phyloP scores from a whole-genome alignment of 1,284 basidiomycete species.

The Cryptococcus deneoformans region DNA sequence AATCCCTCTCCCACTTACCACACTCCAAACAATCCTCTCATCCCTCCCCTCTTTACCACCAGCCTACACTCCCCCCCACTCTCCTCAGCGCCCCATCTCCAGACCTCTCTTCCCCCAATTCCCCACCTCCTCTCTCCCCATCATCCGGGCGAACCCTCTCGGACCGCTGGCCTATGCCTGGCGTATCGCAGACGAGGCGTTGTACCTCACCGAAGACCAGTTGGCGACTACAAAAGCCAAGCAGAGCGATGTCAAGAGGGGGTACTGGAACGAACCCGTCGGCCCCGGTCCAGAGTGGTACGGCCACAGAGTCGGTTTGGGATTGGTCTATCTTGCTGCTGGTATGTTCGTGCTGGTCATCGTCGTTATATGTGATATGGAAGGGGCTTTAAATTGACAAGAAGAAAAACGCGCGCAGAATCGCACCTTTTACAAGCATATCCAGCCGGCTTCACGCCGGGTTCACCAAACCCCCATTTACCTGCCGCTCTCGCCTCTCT shows the following conservation, averaged over 20 bases:
- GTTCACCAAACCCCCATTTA: slow-evolving; percentile 26
- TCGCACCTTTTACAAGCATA: slow-evolving; percentile 37
- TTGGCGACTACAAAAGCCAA: slow-evolving; percentile 1
- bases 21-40: slow-evolving; percentile 10
- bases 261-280: slow-evolving; percentile 36
- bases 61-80: slow-evolving; percentile 13
- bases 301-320: slow-evolving; percentile 26
- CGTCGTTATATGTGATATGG: background rate
- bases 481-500: slow-evolving; percentile 24
- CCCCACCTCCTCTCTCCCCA: slow-evolving; percentile 17
- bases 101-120: slow-evolving; percentile 2
- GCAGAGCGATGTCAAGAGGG: slow-evolving; percentile 13
- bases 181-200: slow-evolving; percentile 36
- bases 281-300: slow-evolving; percentile 47
- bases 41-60: slow-evolving; percentile 12
- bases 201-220: slow-evolving; percentile 15
- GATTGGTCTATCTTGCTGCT: slow-evolving; percentile 34
- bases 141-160: slow-evolving; percentile 28
- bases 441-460: slow-evolving; percentile 4
- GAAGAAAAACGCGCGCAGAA: slow-evolving; percentile 20
- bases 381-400: background rate
- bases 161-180: slow-evolving; percentile 39
- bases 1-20: slow-evolving; percentile 29
- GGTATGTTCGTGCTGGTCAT: slow-evolving; percentile 19
- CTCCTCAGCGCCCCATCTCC: slow-evolving; percentile 2